Evolutionary conservation across 257 asterid species (phyloP), one percentile per base, ranked within the genome.

Genomic region (Salvia miltiorrhiza): DNA sequence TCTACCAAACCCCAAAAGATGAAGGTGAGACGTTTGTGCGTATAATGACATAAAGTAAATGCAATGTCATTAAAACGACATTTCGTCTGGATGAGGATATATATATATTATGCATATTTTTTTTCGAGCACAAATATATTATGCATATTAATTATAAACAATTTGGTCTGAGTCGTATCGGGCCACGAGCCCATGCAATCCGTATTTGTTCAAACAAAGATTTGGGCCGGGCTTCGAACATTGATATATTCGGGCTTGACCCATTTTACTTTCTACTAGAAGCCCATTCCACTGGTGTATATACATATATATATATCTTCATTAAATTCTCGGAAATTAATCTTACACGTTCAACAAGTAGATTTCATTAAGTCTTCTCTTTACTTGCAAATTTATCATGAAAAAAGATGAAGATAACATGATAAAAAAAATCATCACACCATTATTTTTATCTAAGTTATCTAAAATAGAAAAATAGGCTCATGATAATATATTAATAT

Each of bases 41-140:
- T 55, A 55, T 55, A 55, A 63, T 63, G 69, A 44, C 33, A 45
- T 63, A 63, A 63, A 63, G 69, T 32, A 44, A 44, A 63, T 26
- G 41, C 16, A 63, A 63, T 26, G 43, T 26, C 57, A 44, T 30
- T 44, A 23, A 41, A 41, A 13, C 4, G n/a, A 43, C 56, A 63
- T 63, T 43, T 43, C 10, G 9, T 44, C 35, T 44, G 69, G 69
- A 63, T 44, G 28, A 63, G 56, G 28, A 63, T 63, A 21, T 41
- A 2, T 54, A 62, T 9, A n/a, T 59, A 17, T 59, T n/a, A n/a
- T n/a, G n/a, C n/a, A 33, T 28, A 59, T 17, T 24, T 59, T 16
- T 59, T 16, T 59, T 58, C 17, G 16, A n/a, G 9, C 4, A 4
- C 30, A 26, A 1, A 26, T 26, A 26, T 26, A n/a, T n/a, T n/a